Evolutionary conservation across 257 asterid genomes (phyloP), one percentile per base, ranked within the genome.

Genomic region (Solanum phureja): DNA sequence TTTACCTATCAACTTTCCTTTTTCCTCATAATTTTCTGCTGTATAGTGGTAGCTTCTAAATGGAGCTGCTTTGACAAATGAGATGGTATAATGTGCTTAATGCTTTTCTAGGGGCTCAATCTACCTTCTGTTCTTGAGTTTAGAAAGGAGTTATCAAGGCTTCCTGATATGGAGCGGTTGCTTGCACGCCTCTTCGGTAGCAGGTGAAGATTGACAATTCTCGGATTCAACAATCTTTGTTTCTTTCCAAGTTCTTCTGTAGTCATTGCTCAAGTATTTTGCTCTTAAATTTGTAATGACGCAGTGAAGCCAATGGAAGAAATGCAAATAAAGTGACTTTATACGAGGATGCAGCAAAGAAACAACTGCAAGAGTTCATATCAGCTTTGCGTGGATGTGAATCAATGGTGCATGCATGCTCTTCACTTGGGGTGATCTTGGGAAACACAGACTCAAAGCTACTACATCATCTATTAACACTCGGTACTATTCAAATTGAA

Each of bases 151-250:
- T 73, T 97, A 87, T 92, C 95, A 87, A 92, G 91, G 92, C 96
- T 97, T 82, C 99, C 98, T 1, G 99, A 97, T 89, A 94, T 97
- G 98, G 99, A 97, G 87, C 95, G 99, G 84, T 90, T 94, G 92
- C 96, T 97, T 89, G 97, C 99, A 34, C 98, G 96, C 86, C 90
- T 95, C 87, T 97, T 95, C 89, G 92, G 98, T 87, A 91, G 92
- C 95, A 94, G 99, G 99, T 95, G 89, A 90, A 88, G 88, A 84
- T 90, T 19, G 81, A 81, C 69, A 52, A 69, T 88, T 82, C 27
- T 49, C 19, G 35, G 86, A 18, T 49, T 82, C 31, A 1, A 49
- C 40, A 82, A 3, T 49, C 44, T 82, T 49, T 82, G 11, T 29
- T 29, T 31, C 46, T 8, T 40, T 44, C 68, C 87, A n/a, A 29